Percentiles rank a stretch among this genome's conserved stretches.
Evolutionary conservation across 2,329 filamentous ascomycete species (phyloP).

Genomic region (Penicillium corylophilum): DNA sequence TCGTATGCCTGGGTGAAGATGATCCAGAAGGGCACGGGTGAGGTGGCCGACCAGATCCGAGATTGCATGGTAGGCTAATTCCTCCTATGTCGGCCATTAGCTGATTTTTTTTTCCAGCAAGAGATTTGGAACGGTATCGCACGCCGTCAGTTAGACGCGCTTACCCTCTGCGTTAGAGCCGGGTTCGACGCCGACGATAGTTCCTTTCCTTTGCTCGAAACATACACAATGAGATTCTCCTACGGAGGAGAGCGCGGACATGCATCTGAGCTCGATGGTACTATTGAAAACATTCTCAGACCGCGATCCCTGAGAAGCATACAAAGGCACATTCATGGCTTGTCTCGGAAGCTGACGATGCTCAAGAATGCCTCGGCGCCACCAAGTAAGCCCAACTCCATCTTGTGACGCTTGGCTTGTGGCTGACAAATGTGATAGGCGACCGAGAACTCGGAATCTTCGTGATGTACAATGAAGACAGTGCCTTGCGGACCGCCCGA

Average conservation of each 20-base stretch:
- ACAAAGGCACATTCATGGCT: background rate
- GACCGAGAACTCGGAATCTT: background rate
- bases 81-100: background rate
- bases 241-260: background rate
- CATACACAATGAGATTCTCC: background rate
- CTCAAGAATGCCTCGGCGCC: background rate
- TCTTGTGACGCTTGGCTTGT: background rate
- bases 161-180: background rate
- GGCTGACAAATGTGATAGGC: background rate
- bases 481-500: background rate
- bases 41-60: constrained; percentile 45
- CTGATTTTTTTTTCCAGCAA: background rate
- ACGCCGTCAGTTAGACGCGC: background rate
- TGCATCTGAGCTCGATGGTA: background rate
- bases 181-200: background rate
- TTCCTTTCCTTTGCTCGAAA: background rate
- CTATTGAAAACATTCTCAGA: background rate
- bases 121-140: background rate
- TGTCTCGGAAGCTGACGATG: background rate
- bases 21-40: constrained; percentile 33
- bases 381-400: background rate
- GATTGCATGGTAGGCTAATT: constrained; percentile 46
- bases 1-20: constrained; percentile 12
- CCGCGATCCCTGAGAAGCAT: background rate
- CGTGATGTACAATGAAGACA: background rate